Evolutionary conservation across 2,329 filamentous ascomycete species (phyloP), one percentile per base, ranked within the genome.

Genomic region (Ilyonectria mors-panacis): DNA sequence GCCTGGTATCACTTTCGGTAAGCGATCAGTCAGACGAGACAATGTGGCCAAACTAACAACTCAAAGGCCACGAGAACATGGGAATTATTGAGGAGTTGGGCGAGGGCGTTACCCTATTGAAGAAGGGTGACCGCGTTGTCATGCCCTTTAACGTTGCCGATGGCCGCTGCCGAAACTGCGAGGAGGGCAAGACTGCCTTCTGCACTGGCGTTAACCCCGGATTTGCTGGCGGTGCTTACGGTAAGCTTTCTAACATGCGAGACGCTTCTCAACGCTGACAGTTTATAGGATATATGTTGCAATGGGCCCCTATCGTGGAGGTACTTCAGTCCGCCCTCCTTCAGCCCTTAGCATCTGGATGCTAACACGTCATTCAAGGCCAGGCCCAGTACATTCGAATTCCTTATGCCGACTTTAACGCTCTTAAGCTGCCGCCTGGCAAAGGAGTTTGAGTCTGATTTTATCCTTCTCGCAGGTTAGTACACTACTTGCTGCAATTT

Each of bases 401-500:
- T 2, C 90, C 90, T 0, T 92, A 88, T 64, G 90, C 90, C 1
- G 90, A 92, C 74, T 91, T 91, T 80, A 92, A 92, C 66, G 87
- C 87, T 6, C 78, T 92, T 35, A 86, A 86, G 59, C 79, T 93
- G 2, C 90, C 90, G 1, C 80, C 85, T 7, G 89, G 89, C 1
- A 89, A 89, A 81, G 17, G 88, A 91, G 67, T 82, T 90, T 53
- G 90, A 92, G 74, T 82, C 85, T 0, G 89, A 91, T 70, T 91
- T 89, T 69, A 86, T 87, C 57, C 74, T 85, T 2, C 77, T 85
- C 1, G 83, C 83, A 28, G 81, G 80, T 81, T 7, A 58, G 65
- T 57, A 6, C 23, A 9, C 7, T 1, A 1, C 10, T 6, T 5
- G 84, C 51, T 86, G 85, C 61, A 80, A 82, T 1, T 85, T 21